A percentile compares a stretch with the other conserved stretches of the same genome.
phyloP scores from a whole-genome alignment of 2,329 filamentous ascomycete genomes.

The Bipolaris zeicola region DNA sequence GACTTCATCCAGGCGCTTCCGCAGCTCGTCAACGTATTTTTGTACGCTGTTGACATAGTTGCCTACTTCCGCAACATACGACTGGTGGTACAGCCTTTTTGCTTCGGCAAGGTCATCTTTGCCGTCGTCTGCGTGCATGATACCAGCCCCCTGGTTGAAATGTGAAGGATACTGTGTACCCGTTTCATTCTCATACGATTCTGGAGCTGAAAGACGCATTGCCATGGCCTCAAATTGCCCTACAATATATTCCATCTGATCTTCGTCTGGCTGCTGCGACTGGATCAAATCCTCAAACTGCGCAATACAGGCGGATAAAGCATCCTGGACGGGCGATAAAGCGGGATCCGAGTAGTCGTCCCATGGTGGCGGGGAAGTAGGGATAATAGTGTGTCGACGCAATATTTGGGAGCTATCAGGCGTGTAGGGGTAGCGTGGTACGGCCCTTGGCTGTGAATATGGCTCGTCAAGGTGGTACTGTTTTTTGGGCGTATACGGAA shows the following conservation, averaged over 20 bases:
- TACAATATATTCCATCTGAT: constrained; percentile 45
- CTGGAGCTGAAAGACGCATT: constrained; percentile 35
- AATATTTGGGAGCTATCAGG: constrained; percentile 38
- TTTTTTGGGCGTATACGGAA: constrained; percentile 30
- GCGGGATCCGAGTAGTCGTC: constrained; percentile 24
- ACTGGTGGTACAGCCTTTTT: constrained; percentile 13
- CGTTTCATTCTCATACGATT: constrained; percentile 26
- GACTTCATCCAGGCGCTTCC: constrained; percentile 40
- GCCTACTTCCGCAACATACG: constrained; percentile 35
- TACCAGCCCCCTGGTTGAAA: constrained; percentile 10
- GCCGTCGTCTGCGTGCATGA: constrained; percentile 3
- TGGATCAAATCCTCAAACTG: constrained; percentile 41
- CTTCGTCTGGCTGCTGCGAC: constrained; percentile 37
- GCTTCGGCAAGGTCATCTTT: constrained; percentile 6
- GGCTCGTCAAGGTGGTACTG: constrained; percentile 16
- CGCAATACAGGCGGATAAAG: constrained; percentile 39
- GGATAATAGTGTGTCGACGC: constrained; percentile 19
- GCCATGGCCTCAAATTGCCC: constrained; percentile 42
- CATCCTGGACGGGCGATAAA: constrained; percentile 37
- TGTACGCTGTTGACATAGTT: constrained; percentile 37
- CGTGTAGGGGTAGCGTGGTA: constrained; percentile 40
- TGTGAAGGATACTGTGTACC: constrained; percentile 31
- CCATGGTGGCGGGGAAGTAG: constrained; percentile 35
- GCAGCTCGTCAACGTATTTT: constrained; percentile 33
- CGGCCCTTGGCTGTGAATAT: constrained; percentile 10